Evolutionary conservation across 257 asterid genomes (phyloP).

Genomic region (Capsicum baccatum): DNA sequence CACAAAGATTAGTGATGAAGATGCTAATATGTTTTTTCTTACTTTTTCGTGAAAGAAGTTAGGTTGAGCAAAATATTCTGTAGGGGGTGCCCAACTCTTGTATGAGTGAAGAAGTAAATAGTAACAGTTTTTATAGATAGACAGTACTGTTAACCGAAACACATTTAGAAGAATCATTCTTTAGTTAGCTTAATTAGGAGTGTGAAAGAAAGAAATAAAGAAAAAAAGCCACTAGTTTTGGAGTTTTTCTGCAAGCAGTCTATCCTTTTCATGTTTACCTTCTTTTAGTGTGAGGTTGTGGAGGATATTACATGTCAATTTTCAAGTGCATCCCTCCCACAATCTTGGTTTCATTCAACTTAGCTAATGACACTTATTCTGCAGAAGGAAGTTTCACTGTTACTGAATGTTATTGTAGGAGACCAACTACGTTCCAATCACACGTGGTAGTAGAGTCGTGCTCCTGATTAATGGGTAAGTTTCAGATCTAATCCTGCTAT

Average conservation of each 20-base stretch:
- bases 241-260: not conserved
- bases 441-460: conserved; percentile 90
- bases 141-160: not conserved
- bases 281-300: conserved; percentile 11
- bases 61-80: conserved; percentile 13
- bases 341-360: conserved; percentile 6
- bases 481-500: conserved; percentile 27
- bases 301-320: not conserved
- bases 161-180: not conserved
- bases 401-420: conserved; percentile 61
- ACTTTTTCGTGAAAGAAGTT: conserved; percentile 10
- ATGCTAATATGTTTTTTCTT: not conserved
- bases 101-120: conserved; percentile 1
- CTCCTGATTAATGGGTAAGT: conserved; percentile 93
- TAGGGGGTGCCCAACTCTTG: not conserved
- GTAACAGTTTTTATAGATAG: not conserved
- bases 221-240: not conserved
- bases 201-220: not conserved
- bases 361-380: conserved; percentile 15
- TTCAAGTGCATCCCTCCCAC: not conserved
- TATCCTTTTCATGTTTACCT: not conserved
- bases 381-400: conserved; percentile 27
- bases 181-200: not conserved
- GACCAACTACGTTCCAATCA: conserved; percentile 86
- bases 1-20: not conserved